These are phyloP conservation scores for Tulasnella sp. DNA, from an alignment of 768 basidiomycete species.

Conservation along the genomic window DNA sequence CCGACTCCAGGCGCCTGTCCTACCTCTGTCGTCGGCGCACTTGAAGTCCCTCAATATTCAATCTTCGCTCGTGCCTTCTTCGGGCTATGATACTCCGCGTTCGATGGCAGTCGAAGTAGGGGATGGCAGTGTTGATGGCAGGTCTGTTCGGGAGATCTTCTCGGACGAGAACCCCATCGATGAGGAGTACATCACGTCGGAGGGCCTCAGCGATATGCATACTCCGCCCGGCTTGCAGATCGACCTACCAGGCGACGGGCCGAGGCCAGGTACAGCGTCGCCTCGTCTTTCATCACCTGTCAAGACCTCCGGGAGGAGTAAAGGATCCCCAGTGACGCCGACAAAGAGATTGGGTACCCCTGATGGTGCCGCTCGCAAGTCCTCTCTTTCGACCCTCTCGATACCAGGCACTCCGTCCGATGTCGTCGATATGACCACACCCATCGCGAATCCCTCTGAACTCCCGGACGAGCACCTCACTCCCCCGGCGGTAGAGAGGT, in stretches of 20 bases:
- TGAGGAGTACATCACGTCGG: not conserved
- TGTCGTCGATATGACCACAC: not conserved
- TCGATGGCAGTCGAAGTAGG: constrained; percentile 11
- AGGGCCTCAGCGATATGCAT: not conserved
- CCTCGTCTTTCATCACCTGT: constrained; percentile 7
- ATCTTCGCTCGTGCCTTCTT: not conserved
- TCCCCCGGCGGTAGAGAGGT: not conserved
- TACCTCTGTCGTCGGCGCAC: constrained; percentile 1
- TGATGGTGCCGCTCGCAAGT: too few species aligned
- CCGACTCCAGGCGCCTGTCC: not conserved
- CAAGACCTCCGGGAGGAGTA: too few species aligned
- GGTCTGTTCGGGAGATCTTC: not conserved
- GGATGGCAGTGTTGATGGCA: constrained; percentile 1
- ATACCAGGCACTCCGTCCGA: not conserved
- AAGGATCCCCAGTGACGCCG: too few species aligned
- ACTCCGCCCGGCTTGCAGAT: constrained; percentile 5
- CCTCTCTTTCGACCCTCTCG: not conserved
- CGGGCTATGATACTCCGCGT: constrained; percentile 8
- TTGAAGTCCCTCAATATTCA: constrained; percentile 9
- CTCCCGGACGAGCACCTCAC: constrained; percentile 11
- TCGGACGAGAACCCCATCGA: not conserved
- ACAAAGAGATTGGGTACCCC: too few species aligned
- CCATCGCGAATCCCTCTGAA: not conserved
- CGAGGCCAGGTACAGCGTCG: not conserved
- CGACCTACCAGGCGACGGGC: constrained; percentile 1